phyloP scores from a whole-genome alignment of 2,329 filamentous ascomycete species.

The Cucurbitaria berberidis region DNA sequence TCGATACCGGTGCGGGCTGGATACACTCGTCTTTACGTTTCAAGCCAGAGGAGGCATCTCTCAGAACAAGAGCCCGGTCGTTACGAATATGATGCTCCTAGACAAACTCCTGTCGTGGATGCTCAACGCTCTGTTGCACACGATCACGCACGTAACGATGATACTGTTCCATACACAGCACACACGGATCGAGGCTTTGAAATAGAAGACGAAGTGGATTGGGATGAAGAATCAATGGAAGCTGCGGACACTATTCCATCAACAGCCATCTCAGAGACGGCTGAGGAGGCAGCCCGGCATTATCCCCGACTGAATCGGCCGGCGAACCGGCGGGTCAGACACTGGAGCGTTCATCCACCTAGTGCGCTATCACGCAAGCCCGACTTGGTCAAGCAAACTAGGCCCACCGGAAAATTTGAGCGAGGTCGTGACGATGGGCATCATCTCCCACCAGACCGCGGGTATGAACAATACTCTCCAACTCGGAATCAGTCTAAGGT shows the following conservation, averaged over 20 bases:
- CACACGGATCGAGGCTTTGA: neutral
- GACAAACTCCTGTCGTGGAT: neutral
- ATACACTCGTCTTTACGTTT: neutral
- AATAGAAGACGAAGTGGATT: conserved; percentile 3
- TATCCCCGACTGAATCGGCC: neutral
- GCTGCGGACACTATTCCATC: neutral
- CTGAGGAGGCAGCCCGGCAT: neutral
- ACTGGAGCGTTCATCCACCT: neutral
- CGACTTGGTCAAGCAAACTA: neutral
- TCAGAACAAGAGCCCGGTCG: neutral
- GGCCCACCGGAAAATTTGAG: neutral
- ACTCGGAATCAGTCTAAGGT: no score
- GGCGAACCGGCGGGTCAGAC: neutral
- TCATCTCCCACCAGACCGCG: neutral
- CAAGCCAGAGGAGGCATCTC: neutral
- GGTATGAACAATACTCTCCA: neutral
- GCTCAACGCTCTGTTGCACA: neutral
- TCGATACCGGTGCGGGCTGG: neutral
- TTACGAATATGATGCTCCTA: neutral
- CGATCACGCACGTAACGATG: neutral
- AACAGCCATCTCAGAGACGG: neutral
- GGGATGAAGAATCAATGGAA: neutral
- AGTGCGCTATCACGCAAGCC: neutral
- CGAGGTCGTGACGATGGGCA: neutral
- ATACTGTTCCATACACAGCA: neutral